These are phyloP conservation scores for Inga leiocalycina DNA, from an alignment of 306 rosid genomes.

Conservation along the genomic window DNA sequence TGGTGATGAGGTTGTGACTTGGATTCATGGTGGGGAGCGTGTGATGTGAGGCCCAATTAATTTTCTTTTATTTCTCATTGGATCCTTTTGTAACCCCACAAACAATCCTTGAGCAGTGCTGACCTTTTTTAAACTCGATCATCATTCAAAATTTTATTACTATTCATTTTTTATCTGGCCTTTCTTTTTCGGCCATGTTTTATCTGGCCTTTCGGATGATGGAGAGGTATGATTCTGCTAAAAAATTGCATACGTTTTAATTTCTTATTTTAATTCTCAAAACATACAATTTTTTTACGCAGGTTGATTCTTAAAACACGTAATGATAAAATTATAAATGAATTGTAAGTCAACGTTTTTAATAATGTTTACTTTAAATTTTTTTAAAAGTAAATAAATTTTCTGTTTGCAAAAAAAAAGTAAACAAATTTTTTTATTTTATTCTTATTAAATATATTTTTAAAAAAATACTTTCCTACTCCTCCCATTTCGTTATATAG, in stretches of 20 bases:
- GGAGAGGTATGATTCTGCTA: background rate
- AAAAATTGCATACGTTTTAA: background rate
- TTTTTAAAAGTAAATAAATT: too few relatives aligned
- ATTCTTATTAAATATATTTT: too few relatives aligned
- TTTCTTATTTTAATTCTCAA: background rate
- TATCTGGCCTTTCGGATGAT: background rate
- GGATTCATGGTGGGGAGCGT: background rate
- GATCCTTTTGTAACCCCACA: constrained; percentile 34
- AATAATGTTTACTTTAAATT: too few relatives aligned
- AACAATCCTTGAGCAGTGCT: background rate
- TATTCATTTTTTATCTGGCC: background rate
- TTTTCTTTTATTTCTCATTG: constrained; percentile 32
- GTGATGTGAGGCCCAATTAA: constrained; percentile 11
- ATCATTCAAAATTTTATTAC: background rate
- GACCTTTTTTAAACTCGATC: too few relatives aligned
- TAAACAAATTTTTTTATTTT: too few relatives aligned
- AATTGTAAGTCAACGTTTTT: too few relatives aligned
- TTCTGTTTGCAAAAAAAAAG: too few relatives aligned
- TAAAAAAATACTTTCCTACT: too few relatives aligned
- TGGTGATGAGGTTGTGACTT: constrained; percentile 27
- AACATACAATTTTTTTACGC: too few relatives aligned
- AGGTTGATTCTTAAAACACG: too few relatives aligned
- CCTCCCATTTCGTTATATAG: too few relatives aligned
- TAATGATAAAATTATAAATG: too few relatives aligned
- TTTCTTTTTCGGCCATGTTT: background rate